phyloP scores from a whole-genome alignment of 306 rosid genomes.

The Prunus padus region DNA sequence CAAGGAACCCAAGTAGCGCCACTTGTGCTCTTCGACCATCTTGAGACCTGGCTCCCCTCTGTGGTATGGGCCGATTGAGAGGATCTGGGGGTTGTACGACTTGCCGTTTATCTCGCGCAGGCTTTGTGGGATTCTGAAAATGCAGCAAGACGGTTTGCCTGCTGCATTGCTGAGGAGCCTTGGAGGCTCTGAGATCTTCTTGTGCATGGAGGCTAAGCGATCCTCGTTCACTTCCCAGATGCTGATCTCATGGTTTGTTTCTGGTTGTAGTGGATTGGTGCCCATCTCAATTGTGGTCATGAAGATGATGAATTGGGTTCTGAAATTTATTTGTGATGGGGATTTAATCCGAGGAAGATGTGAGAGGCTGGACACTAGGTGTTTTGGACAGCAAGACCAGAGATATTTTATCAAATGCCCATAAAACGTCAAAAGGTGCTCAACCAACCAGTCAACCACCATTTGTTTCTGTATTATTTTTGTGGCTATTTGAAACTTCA shows the following conservation, averaged over 20 bases:
- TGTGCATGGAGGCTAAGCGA: conserved; percentile 37
- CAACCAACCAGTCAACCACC: background rate
- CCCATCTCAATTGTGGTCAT: background rate
- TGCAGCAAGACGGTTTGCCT: conserved; percentile 49
- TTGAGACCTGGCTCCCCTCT: conserved; percentile 32
- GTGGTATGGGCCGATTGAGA: conserved; percentile 72
- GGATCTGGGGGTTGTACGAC: conserved; percentile 56
- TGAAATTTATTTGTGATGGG: background rate
- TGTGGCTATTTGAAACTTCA: too few species aligned
- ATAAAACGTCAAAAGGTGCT: background rate
- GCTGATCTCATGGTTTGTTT: conserved; percentile 19
- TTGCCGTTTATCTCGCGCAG: conserved; percentile 44
- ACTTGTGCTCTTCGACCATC: conserved; percentile 65
- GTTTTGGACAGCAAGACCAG: background rate
- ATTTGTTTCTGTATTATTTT: background rate
- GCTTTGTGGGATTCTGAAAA: conserved; percentile 54
- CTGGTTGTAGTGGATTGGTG: conserved; percentile 18
- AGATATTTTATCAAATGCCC: background rate
- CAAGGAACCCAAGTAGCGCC: conserved; percentile 45
- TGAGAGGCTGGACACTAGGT: background rate
- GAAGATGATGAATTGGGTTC: background rate
- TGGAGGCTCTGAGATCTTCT: conserved; percentile 45
- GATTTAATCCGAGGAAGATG: background rate
- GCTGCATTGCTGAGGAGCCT: conserved; percentile 45
- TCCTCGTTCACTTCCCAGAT: conserved; percentile 32